Conservation (phyloP, 371 early-diverging fungal species). For the Rhizopus stolonifer region DNA sequence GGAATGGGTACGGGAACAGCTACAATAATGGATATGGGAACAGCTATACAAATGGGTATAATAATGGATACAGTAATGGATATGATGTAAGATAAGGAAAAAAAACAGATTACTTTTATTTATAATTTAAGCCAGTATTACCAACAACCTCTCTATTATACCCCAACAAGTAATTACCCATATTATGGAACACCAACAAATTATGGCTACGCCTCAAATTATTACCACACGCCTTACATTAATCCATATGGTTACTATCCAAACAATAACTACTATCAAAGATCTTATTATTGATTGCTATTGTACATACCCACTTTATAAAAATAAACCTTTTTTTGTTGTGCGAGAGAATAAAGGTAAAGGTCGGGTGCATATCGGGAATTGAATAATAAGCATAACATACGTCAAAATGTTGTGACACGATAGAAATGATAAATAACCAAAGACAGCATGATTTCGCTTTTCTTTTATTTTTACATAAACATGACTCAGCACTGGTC, state of each 20-base stretch:
- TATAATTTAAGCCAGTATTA: neutral
- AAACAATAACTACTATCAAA: neutral
- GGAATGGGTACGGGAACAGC: neutral
- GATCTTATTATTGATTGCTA: neutral
- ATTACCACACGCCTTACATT: slow-evolving; percentile 3
- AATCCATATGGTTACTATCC: slow-evolving; percentile 1
- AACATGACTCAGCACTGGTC: neutral
- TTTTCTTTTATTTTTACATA: neutral
- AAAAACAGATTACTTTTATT: neutral
- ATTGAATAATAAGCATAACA: no score
- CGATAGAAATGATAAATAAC: neutral
- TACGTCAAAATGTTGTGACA: neutral
- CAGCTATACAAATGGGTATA: neutral
- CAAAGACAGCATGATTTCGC: neutral
- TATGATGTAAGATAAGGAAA: neutral
- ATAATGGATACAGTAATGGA: neutral
- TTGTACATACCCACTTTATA: no score
- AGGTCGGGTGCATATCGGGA: no score
- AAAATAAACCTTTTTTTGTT: neutral
- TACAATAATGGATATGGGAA: neutral
- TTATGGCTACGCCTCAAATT: neutral
- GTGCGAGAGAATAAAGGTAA: neutral
- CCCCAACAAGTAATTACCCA: neutral
- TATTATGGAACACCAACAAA: slow-evolving; percentile 1
- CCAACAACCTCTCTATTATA: neutral